Base-by-base conservation (phyloP, 1,284 basidiomycete genomes). In the Coniferiporia weirii region DNA sequence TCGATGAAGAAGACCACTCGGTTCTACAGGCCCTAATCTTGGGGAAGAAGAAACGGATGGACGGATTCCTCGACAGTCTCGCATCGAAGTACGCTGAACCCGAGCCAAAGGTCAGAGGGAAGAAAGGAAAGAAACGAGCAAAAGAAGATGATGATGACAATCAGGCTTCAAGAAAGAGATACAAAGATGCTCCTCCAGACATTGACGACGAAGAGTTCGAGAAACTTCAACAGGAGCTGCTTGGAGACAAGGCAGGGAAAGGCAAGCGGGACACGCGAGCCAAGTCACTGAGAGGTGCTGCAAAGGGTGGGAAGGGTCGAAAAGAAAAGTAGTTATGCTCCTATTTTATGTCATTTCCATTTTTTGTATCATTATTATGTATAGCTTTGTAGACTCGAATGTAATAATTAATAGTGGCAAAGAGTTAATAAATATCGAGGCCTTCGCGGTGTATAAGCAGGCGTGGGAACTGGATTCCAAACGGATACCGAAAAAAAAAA, bases 11-110 rank as follows among this genome's bases (percentile, higher is more conserved):
- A 1, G 87, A 89, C 64, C 76, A 83, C 53, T 88, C 85, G 1
- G 82, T 81, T 15, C 76, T 97, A 61, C 85, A 89, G 65, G 91
- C 93, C 1, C 76, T 97, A 59, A 96, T 97, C 59, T 73, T 90
- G 62, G 87, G 87, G 73, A 84, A 81, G 69, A 81, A 87, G 64
- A 88, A 90, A 70, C 82, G 85, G 61, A 79, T 85, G 70, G 81
- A 84, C 61, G 75, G 79, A 48, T 89, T 91, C 68, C 80, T 96
- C 64, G 89, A 93, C 66, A 79, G 77, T 52, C 77, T 97, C 58
- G 89, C 91, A 36, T 84, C 84, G 0, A 97, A 96, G 72, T 97
- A 97, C 69, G 77, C 79, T 15, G 81, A 81, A 58, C 70, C 63
- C 19, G 73, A 70, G 61, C 71, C 75, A 10, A 69, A 73, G 66